Evolutionary conservation across 106 monocot genomes (phyloP), one percentile per base, ranked within the genome.

Genomic region (Acorus calamus): DNA sequence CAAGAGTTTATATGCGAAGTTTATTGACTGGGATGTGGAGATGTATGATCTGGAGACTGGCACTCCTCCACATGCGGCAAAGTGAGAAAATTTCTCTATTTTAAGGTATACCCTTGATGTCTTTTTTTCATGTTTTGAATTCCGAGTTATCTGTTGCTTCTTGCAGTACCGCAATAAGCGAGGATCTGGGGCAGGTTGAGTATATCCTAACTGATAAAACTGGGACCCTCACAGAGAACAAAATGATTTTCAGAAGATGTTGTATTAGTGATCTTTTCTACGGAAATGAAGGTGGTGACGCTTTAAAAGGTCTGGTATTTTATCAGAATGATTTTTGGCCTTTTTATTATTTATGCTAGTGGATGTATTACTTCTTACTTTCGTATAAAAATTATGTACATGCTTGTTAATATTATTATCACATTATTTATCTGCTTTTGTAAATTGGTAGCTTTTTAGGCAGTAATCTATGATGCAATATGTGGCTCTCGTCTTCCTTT

Each of bases 1-100:
- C 42, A 96, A 96, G 73, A 70, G 91, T 63, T 54, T 91, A 57
- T 96, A 90, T 81, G 96, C 96, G 62, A 96, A 83, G 74, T 96
- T 96, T 63, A 91, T 96, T 73, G 96, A 96, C 66, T 96, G 96
- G 96, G 96, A 96, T 77, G 91, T 87, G 64, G 80, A 91, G 64
- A 91, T 96, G 85, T 91, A 85, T 88, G 96, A 96, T 82, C 73
- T 57, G 4, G 91, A 87, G 51, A 81, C 91, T 52, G 77, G 73
- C 46, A 87, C 84, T 4, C 62, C 76, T 73, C 68, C 96, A 53
- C 85, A 96, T 85, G 90, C 87, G 50, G 79, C 96, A 63, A 96
- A 88, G 96, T 96, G 78, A 62, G 77, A 42, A 44, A 62, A 7
- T 13, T 28, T 10, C 7, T 63, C 45, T 57, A 4, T 47, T 7